Evolutionary conservation across 495 filamentous ascomycete genomes (phyloP), one percentile per base, ranked within the genome.

Genomic region (Penicillium fimorum): DNA sequence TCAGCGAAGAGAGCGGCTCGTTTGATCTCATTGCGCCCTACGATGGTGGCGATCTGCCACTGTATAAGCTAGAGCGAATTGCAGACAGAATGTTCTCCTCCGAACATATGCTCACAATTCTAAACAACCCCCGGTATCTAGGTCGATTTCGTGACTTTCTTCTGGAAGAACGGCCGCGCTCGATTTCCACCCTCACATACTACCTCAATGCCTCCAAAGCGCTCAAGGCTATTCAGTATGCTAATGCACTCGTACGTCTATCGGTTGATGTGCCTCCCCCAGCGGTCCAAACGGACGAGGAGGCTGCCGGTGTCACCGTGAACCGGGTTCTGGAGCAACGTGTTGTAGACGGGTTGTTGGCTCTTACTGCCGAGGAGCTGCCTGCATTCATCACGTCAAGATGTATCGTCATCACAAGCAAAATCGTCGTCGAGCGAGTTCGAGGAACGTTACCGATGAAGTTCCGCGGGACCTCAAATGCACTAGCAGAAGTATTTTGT

Each of bases 401-500:
- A 13, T 73, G 70, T 51, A 69, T 75, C 42, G 64, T 49, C 4
- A 69, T 75, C 40, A 72, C 70, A 2, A 73, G 70, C 41, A 66
- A 63, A 9, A 68, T 75, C 22, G 68, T 75, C 12, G 68, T 71
- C 43, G 70, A 70, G 55, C 66, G 70, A 1, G 56, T 75, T 4
- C 65, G 70, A 5, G 70, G 70, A 5, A 71, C 68, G 1, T 60
- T 75, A 9, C 70, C 70, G 0, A 56, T 64, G 30, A 73, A 71
- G 53, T 73, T 76, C 81, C 35, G 74, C 70, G 51, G 81, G 76
- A 60, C 86, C 11, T 85, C 85, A 3, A 87, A 91, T 64, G 87
- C 88, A 4, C 60, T 92, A 45, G 87, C 85, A 0, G 87, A 91
- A 62, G 86, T 87, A 0, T 92, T 91, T 60, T 90, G 87, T 65